phyloP scores from a whole-genome alignment of 345 rosid genomes.

The Hirschfeldia incana region DNA sequence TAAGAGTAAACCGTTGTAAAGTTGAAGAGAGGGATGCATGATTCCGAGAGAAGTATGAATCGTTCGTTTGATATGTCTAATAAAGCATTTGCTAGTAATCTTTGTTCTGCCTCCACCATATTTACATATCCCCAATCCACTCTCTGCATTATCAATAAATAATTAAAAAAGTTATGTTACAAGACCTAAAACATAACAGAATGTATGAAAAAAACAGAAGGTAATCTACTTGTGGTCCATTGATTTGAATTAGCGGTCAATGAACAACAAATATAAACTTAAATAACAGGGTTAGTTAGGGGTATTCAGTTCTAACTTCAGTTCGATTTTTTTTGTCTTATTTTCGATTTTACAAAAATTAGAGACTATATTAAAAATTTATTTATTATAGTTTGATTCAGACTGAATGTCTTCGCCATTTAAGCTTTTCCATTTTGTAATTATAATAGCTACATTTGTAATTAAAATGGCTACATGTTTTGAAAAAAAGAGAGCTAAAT shows the following conservation, averaged over 20 bases:
- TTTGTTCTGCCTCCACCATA: conserved; percentile 87
- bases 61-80: conserved; percentile 68
- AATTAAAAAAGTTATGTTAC: neutral
- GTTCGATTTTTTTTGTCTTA: neutral
- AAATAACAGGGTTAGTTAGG: neutral
- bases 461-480: neutral
- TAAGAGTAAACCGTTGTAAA: conserved; percentile 65
- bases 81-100: conserved; percentile 78
- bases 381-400: neutral
- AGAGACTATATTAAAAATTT: neutral
- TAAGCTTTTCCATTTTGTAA: neutral
- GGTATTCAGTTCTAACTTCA: neutral
- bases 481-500: no score
- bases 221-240: neutral
- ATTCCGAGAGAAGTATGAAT: conserved; percentile 73
- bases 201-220: neutral
- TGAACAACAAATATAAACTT: neutral
- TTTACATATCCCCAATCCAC: conserved; percentile 75
- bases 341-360: neutral
- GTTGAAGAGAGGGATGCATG: conserved; percentile 85
- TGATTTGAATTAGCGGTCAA: neutral
- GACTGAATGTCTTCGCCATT: neutral
- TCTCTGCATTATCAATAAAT: conserved; percentile 45
- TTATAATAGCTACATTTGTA: neutral
- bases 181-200: neutral